Conservation (phyloP, 2,329 filamentous ascomycete species). For the Cylindrodendrum hubeiense region DNA sequence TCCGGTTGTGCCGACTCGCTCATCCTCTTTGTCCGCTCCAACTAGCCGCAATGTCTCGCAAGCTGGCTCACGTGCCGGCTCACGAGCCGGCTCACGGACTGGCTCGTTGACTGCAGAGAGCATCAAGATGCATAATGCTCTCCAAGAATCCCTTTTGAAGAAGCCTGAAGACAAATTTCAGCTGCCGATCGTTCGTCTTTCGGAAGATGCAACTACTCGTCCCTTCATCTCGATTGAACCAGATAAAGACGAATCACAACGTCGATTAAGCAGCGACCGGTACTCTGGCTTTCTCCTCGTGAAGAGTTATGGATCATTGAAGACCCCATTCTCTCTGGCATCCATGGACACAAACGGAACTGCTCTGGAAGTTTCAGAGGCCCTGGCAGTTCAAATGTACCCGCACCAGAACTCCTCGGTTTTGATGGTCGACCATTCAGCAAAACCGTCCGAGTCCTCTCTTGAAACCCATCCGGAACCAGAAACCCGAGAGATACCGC, state of each 20-base stretch:
- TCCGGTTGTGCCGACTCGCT: conserved; percentile 67
- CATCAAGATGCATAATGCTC: conserved; percentile 65
- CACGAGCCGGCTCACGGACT: conserved; percentile 62
- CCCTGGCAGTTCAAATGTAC: conserved; percentile 71
- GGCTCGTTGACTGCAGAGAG: conserved; percentile 71
- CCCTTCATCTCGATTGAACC: conserved; percentile 35
- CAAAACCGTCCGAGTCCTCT: conserved; percentile 61
- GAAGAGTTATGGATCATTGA: conserved; percentile 66
- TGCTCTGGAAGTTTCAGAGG: conserved; percentile 73
- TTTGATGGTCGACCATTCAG: conserved; percentile 69
- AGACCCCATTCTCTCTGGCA: conserved; percentile 72
- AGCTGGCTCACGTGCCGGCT: conserved; percentile 55
- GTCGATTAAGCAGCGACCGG: conserved; percentile 58
- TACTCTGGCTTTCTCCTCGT: conserved; percentile 67
- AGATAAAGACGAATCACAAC: conserved; percentile 49
- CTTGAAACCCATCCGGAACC: conserved; percentile 47
- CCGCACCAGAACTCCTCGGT: conserved; percentile 75
- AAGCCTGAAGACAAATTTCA: conserved; percentile 24
- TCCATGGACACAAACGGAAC: conserved; percentile 73
- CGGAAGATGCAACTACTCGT: conserved; percentile 21
- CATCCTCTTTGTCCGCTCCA: conserved; percentile 72
- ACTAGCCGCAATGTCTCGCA: conserved; percentile 70
- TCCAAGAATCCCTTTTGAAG: conserved; percentile 43
- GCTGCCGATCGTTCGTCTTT: conserved; percentile 31
- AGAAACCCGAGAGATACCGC: conserved; percentile 35